Evolutionary conservation across 371 early-diverging fungal species (phyloP).

Genomic region (Mucor irregularis): DNA sequence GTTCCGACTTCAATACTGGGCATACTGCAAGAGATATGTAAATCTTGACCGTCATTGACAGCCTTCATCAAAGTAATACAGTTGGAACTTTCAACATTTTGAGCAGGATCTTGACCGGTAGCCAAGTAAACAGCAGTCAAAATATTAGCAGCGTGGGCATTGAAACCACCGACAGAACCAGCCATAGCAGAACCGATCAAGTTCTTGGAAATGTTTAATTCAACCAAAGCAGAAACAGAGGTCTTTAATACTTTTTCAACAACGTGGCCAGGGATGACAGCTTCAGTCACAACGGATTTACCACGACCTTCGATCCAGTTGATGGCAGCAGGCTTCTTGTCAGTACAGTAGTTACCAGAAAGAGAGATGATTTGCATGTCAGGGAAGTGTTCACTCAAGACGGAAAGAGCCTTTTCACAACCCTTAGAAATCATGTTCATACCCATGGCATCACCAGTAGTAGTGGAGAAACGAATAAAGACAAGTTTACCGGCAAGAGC

Average conservation of each 20-base stretch:
- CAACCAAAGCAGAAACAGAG: conserved; percentile 75
- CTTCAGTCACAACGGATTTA: conserved; percentile 92
- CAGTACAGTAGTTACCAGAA: conserved; percentile 96
- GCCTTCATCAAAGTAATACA: conserved; percentile 97
- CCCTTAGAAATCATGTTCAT: conserved; percentile 99
- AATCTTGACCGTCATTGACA: conserved; percentile 71
- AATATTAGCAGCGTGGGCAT: conserved; percentile 96
- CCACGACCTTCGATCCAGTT: conserved; percentile 98
- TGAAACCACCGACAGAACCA: conserved; percentile 93
- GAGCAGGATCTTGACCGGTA: conserved; percentile 97
- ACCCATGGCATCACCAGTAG: conserved; percentile 98
- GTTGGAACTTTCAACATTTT: conserved; percentile 93
- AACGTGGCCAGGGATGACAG: conserved; percentile 77
- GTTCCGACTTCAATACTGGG: conserved; percentile 97
- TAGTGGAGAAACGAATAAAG: conserved; percentile 87
- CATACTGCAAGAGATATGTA: conserved; percentile 92
- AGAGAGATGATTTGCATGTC: conserved; percentile 83
- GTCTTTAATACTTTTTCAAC: conserved; percentile 90
- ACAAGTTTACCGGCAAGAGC: conserved; percentile 84
- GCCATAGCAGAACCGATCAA: conserved; percentile 96
- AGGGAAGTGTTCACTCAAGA: conserved; percentile 65
- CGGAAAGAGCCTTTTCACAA: conserved; percentile 77
- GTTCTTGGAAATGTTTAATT: conserved; percentile 87
- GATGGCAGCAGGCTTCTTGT: conserved; percentile 97
- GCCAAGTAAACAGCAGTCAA: conserved; percentile 95